These are phyloP conservation scores for Colletotrichum sp. DNA, from an alignment of 2,329 filamentous ascomycete species.

Conservation along the genomic window DNA sequence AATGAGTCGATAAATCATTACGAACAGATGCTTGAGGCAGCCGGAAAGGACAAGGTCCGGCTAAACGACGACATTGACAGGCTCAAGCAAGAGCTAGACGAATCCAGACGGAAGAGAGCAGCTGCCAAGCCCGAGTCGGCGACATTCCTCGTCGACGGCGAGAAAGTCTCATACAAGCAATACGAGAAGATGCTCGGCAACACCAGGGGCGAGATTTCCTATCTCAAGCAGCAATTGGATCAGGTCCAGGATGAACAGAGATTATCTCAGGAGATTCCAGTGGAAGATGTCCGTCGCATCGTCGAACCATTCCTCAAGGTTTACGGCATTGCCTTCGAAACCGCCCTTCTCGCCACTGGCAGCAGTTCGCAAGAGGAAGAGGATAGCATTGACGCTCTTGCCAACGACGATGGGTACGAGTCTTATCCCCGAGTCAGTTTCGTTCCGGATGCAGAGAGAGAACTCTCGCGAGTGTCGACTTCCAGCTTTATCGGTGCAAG, in stretches of 20 bases:
- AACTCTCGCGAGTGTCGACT: background rate
- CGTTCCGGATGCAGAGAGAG: background rate
- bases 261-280: background rate
- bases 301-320: background rate
- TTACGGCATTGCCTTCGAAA: background rate
- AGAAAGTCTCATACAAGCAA: background rate
- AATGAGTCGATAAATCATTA: background rate
- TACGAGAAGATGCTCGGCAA: constrained; percentile 10
- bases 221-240: background rate
- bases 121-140: background rate
- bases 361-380: background rate
- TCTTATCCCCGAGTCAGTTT: background rate
- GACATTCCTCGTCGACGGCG: background rate
- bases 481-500: background rate
- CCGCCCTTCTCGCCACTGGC: background rate
- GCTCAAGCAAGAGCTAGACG: background rate
- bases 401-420: background rate
- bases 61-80: background rate
- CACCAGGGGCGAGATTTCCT: background rate
- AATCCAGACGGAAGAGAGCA: background rate
- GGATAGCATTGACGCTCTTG: background rate
- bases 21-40: background rate
- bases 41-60: background rate
- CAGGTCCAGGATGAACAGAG: background rate
- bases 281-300: background rate